Evolutionary conservation across 1,139 yeast genomes (phyloP), one percentile per base, ranked within the genome.

Genomic region (Nakaseomyces uthaithaninus): DNA sequence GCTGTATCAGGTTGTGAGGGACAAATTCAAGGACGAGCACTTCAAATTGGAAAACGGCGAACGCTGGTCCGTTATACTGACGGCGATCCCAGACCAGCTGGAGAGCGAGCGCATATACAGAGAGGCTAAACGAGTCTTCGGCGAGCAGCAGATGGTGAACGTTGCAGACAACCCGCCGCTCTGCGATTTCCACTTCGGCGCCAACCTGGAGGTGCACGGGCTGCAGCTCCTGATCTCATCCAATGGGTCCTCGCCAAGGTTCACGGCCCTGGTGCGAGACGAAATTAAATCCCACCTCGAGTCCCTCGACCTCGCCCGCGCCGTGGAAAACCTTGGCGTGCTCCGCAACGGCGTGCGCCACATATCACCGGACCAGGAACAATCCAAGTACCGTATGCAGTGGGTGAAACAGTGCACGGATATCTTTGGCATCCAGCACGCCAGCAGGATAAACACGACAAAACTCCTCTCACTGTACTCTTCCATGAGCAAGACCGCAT

Each of bases 161-260:
- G 62, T 60, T 9, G 63, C 64, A 5, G 64, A 60, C 40, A 53
- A 54, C 12, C 63, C 63, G 6, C 50, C 53, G 3, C 40, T 56
- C n/a, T 60, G 64, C 44, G 62, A 59, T 39, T 54, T 58, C 26
- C 58, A 57, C 39, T 60, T 60, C 42, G 64, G 64, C 8, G 59
- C 63, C 17, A 57, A 59, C 37, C 40, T 53, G 9, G 47, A 36
- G 14, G 23, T 39, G 4, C 45, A 44, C 6, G 17, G 34, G 8
- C 38, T 60, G 41, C 62, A 59, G 36, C 38, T 60, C 17, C 42
- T 60, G 48, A 53, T 60, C 10, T 54, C 60, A 7, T 55, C 62
- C 17, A 59, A 59, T 36, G 64, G 64, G 2, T 45, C 50, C 23
- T 53, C 60, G 2, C 64, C 64, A 5, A 38, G 63, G 22, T 57